These are phyloP conservation scores for Lipomyces japonicus DNA, from an alignment of 805 yeast genomes.

Conservation along the genomic window DNA sequence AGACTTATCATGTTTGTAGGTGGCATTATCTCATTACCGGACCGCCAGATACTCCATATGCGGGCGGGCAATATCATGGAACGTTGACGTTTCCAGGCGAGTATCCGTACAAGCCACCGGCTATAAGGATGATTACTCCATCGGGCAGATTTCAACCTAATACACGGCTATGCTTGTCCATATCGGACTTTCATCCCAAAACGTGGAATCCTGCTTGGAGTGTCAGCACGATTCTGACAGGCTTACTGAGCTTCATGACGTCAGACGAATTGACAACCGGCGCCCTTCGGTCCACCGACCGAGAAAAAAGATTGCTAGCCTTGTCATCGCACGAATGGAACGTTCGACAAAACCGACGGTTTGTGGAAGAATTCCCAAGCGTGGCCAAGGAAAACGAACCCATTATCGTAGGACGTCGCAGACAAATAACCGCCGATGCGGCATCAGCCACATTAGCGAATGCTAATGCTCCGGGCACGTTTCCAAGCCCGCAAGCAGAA, in stretches of 20 bases:
- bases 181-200: constrained; percentile 93
- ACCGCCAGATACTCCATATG: constrained; percentile 78
- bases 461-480: neutral
- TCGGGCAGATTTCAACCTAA: constrained; percentile 81
- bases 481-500: neutral
- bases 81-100: constrained; percentile 79
- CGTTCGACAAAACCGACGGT: constrained; percentile 56
- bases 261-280: constrained; percentile 84
- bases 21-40: constrained; percentile 89
- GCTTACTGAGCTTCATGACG: constrained; percentile 88
- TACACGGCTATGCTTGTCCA: constrained; percentile 79
- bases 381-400: constrained; percentile 44
- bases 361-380: constrained; percentile 68
- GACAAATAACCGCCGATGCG: constrained; percentile 3
- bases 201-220: constrained; percentile 97
- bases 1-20: constrained; percentile 15
- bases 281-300: constrained; percentile 61
- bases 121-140: constrained; percentile 85
- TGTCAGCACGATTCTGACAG: constrained; percentile 81
- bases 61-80: constrained; percentile 82
- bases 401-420: constrained; percentile 32
- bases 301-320: constrained; percentile 57
- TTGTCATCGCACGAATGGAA: constrained; percentile 62
- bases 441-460: constrained; percentile 9
- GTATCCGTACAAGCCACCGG: constrained; percentile 90